Evolutionary conservation across 1,284 basidiomycete species (phyloP).

Genomic region (Puccinia novopanici): DNA sequence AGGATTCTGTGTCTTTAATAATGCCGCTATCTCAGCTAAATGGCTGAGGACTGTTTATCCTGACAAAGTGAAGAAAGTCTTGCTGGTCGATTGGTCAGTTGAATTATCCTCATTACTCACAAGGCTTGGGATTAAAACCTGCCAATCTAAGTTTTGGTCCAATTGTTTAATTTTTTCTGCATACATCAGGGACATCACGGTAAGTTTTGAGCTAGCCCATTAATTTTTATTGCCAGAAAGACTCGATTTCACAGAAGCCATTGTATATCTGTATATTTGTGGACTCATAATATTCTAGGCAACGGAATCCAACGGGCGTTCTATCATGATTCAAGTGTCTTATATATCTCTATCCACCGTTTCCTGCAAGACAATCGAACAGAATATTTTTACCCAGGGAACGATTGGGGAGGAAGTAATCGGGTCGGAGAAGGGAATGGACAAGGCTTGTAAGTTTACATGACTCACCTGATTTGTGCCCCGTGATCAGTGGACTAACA

Average conservation of each 20-base stretch:
- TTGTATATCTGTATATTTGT: neutral
- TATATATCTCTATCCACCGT: constrained; percentile 96
- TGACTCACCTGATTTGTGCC: neutral
- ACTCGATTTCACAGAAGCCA: neutral
- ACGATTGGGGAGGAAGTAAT: constrained; percentile 80
- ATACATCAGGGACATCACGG: constrained; percentile 88
- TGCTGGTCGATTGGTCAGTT: constrained; percentile 91
- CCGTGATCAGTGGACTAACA: neutral
- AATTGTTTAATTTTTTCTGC: constrained; percentile 11
- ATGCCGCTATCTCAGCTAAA: constrained; percentile 83
- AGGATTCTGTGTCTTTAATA: constrained; percentile 99
- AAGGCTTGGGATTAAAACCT: neutral
- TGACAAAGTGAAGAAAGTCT: constrained; percentile 65
- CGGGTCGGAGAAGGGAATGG: constrained; percentile 82
- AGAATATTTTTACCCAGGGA: constrained; percentile 87
- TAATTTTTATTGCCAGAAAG: neutral
- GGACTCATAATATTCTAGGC: constrained; percentile 62
- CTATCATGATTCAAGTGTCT: constrained; percentile 81
- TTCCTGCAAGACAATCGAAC: constrained; percentile 68
- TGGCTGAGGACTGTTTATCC: constrained; percentile 64
- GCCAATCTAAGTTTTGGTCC: constrained; percentile 19
- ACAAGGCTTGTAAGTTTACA: constrained; percentile 72
- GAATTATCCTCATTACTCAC: neutral
- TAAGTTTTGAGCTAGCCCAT: constrained; percentile 58
- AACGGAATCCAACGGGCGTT: constrained; percentile 97